A percentile compares a stretch with the other conserved stretches of the same genome.
Conservation (phyloP, 2,329 filamentous ascomycete genomes). For the Penicillium sp. region DNA sequence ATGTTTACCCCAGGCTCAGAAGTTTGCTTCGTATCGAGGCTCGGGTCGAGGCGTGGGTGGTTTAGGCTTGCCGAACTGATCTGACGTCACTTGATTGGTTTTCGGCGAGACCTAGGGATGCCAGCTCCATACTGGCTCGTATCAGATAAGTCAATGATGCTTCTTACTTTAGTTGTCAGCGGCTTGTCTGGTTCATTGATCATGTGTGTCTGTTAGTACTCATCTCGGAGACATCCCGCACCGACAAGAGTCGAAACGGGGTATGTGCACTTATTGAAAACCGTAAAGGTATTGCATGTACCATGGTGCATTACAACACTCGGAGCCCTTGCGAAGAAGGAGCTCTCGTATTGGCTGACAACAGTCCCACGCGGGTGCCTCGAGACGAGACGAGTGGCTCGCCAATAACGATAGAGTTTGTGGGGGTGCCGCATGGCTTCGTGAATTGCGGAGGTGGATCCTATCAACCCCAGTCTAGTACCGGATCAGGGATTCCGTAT, state of each 20-base stretch:
- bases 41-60: background rate
- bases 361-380: background rate
- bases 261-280: background rate
- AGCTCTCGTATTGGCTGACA: background rate
- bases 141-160: background rate
- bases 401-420: constrained; percentile 3
- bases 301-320: background rate
- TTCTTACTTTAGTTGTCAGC: background rate
- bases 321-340: background rate
- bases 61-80: background rate
- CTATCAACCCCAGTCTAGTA: constrained; percentile 8
- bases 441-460: constrained; percentile 8
- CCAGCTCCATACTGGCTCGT: background rate
- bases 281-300: background rate
- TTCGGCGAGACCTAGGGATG: background rate
- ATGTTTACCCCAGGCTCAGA: background rate
- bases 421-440: background rate
- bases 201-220: background rate
- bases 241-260: background rate
- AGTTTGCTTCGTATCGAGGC: constrained; percentile 1
- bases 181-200: background rate
- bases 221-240: background rate
- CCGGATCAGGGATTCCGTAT: constrained; percentile 2
- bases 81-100: background rate
- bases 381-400: background rate